Evolutionary conservation across 257 asterid species (phyloP), one percentile per base, ranked within the genome.

Genomic region (Anisodus acutangulus): DNA sequence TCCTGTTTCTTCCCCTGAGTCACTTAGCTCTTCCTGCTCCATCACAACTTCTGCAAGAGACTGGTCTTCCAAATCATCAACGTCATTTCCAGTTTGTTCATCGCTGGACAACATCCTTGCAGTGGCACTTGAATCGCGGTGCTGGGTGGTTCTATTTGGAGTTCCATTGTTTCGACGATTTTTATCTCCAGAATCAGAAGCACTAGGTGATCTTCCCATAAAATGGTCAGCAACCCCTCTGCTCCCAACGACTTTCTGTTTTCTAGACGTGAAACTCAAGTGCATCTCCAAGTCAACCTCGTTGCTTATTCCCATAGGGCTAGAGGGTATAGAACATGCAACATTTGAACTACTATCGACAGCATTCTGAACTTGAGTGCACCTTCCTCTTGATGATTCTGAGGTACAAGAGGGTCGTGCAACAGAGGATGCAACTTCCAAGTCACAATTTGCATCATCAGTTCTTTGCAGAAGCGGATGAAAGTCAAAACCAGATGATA

Each of bases 11-110:
- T 97, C 99, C 80, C 95, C 99, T 7, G 99, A 95, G 86, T 95
- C 98, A 54, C 99, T 97, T 86, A 97, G 86, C 88, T 95, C 98
- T 93, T 97, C 99, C 88, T 93, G 98, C 86, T 97, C 99, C 99
- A 97, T 97, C 85, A 97, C 90, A 87, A 97, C 93, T 79, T 84
- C 97, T 62, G 93, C 95, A 84, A 90, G 87, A 79, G 96, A 88
- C 85, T 88, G 94, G 59, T 89, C 93, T 43, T 81, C 82, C 54
- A 64, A 63, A 83, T 62, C 49, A 47, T 90, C 94, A 82, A 85
- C 86, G 59, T 69, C 82, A 82, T 83, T 87, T 83, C 72, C 86
- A 76, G 86, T 88, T 71, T 87, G 89, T 86, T 84, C 89, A 85
- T 86, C 88, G 66, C 88, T 85, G 55, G 90, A 83, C 58, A 85